Base-by-base conservation (phyloP, 495 filamentous ascomycete species). In the Penicillium arizonense region DNA sequence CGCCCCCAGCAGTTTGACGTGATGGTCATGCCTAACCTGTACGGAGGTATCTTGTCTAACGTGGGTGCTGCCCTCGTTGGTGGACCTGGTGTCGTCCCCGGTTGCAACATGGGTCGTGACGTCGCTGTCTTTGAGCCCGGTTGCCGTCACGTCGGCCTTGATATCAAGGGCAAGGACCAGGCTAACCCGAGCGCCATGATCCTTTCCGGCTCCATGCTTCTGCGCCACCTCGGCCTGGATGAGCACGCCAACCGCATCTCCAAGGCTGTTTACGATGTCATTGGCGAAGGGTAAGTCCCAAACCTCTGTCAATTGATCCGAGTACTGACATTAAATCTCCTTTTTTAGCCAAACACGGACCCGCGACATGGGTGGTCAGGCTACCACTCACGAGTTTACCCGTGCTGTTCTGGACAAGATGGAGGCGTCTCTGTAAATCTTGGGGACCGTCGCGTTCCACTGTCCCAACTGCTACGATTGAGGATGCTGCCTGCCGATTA, bases 21-120 rank as follows among this genome's bases (percentile, higher is more conserved):
- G 58, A 89, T 98, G 89, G 94, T 98, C 69, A 98, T 98, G 94
- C 94, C 94, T 52, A 98, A 98, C 77, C 78, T 98, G 67, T 98
- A 98, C 78, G 94, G 94, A 71, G 95, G 95, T 59, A 98, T 98
- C 64, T 79, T 98, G 52, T 97, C 95, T 73, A 98, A 98, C 82
- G 93, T 98, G 62, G 95, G 91, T 63, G 94, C 94, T 64, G 94
- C 94, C 52, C 87, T 98, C n/a, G 94, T 98, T 63, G 94, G 94
- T 70, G 94, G 94, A 38, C 94, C 94, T 23, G 94, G 94, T 76
- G 87, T 98, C 49, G 93, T 98, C 44, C 94, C 94, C 52, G 94
- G 94, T 62, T 96, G 91, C 83, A 98, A 97, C 80, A 98, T 98
- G 91, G 94, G 94, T 63, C 89, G 94, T 55, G 91, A 97, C 53